These are phyloP conservation scores for Scheffersomyces lignicola DNA, from an alignment of 1,139 yeast species.

Conservation along the genomic window DNA sequence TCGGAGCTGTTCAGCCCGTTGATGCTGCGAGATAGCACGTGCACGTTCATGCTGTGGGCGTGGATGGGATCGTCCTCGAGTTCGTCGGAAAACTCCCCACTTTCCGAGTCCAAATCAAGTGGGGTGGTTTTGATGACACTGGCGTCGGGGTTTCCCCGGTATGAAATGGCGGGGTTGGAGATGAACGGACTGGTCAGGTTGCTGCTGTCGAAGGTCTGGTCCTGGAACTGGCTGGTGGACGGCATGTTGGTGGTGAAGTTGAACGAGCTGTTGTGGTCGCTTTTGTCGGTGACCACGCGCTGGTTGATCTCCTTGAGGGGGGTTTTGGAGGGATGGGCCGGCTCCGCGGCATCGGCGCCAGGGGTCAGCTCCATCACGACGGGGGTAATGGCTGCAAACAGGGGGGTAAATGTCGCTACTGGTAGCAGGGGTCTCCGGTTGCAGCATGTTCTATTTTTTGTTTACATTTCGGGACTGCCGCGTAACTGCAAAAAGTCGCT, in stretches of 20 bases:
- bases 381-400: too few species aligned
- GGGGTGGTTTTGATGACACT: too few species aligned
- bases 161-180: constrained; percentile 25
- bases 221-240: neutral
- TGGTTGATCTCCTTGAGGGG: constrained; percentile 1
- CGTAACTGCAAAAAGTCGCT: neutral
- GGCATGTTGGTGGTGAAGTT: neutral
- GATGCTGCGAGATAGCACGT: neutral
- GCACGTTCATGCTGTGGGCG: neutral
- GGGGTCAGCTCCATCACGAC: too few species aligned
- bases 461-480: constrained; percentile 2
- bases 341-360: too few species aligned
- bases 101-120: neutral
- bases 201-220: constrained; percentile 1
- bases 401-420: too few species aligned
- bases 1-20: neutral
- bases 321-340: too few species aligned
- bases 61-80: neutral
- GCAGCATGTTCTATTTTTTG: neutral
- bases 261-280: constrained; percentile 6
- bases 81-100: neutral
- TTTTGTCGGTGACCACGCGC: neutral
- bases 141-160: too few species aligned
- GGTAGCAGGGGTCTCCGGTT: neutral
- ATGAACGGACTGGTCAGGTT: constrained; percentile 30